Evolutionary conservation across 768 basidiomycete genomes (phyloP).

Genomic region (Dictyophora rubrovolvata): DNA sequence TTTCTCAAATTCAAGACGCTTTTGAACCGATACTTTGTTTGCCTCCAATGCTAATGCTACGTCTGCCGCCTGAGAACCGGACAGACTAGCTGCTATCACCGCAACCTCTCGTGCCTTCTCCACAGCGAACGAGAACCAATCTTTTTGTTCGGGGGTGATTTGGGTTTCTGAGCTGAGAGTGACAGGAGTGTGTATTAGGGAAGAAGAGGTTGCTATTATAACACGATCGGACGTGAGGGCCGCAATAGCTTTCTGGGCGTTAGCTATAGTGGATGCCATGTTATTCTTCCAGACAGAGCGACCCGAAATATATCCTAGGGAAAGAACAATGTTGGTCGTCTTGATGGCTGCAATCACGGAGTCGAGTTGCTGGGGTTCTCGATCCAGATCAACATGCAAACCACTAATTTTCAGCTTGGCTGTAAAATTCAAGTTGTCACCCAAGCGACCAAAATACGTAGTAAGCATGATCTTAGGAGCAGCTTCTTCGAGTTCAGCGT

Average conservation of each 20-base stretch:
- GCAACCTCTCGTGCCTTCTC: conserved; percentile 94
- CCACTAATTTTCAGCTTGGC: conserved; percentile 88
- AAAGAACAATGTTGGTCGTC: conserved; percentile 68
- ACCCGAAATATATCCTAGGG: conserved; percentile 93
- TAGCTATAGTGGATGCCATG: conserved; percentile 70
- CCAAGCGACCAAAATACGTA: conserved; percentile 96
- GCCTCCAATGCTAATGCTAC: conserved; percentile 70
- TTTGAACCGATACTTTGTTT: conserved; percentile 84
- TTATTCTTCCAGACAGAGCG: conserved; percentile 99
- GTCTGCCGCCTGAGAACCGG: conserved; percentile 69
- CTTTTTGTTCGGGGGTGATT: conserved; percentile 78
- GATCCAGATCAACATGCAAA: conserved; percentile 94
- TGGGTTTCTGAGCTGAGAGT: conserved; percentile 89
- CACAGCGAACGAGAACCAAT: conserved; percentile 97
- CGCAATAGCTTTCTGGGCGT: conserved; percentile 76
- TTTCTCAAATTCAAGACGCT: conserved; percentile 89
- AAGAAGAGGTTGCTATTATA: conserved; percentile 91
- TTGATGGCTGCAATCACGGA: conserved; percentile 75
- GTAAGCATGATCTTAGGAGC: conserved; percentile 89
- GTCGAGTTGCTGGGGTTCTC: conserved; percentile 84
- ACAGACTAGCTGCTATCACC: conserved; percentile 72
- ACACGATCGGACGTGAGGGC: conserved; percentile 80
- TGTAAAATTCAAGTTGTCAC: conserved; percentile 78
- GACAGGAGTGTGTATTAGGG: conserved; percentile 96
- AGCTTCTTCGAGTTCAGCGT: conserved; percentile 69